phyloP scores from a whole-genome alignment of 2,329 filamentous ascomycete genomes.

The Parafenestella ontariensis region DNA sequence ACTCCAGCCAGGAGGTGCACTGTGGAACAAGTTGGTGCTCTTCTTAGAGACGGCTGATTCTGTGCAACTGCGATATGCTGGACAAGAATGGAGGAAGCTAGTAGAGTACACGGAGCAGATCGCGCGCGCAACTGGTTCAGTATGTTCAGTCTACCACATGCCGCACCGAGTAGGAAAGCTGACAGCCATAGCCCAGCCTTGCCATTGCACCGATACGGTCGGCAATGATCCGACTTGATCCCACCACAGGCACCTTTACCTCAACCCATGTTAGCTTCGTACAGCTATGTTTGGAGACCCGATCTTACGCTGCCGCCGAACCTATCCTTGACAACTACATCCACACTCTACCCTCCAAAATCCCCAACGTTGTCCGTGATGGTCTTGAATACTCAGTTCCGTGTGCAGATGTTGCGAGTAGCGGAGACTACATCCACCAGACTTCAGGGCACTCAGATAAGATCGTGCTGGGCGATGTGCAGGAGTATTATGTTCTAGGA shows the following conservation, averaged over 20 bases:
- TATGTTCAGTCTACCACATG: slow-evolving; percentile 24
- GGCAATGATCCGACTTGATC: slow-evolving; percentile 72
- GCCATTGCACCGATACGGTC: slow-evolving; percentile 51
- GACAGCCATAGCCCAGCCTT: slow-evolving; percentile 37
- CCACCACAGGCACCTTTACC: slow-evolving; percentile 70
- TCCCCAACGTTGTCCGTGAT: slow-evolving; percentile 37
- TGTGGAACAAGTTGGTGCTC: slow-evolving; percentile 59
- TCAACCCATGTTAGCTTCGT: slow-evolving; percentile 66
- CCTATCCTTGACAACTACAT: slow-evolving; percentile 70
- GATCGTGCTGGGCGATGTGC: slow-evolving; percentile 61
- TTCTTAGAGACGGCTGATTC: slow-evolving; percentile 61
- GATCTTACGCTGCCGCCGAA: slow-evolving; percentile 62
- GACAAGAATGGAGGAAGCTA: slow-evolving; percentile 55
- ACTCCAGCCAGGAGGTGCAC: slow-evolving; percentile 51
- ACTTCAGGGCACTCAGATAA: slow-evolving; percentile 64
- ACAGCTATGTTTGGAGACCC: slow-evolving; percentile 63
- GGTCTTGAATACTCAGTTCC: slow-evolving; percentile 48
- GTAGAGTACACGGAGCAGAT: slow-evolving; percentile 50
- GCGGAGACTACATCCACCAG: slow-evolving; percentile 66
- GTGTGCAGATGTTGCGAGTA: slow-evolving; percentile 52
- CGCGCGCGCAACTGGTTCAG: slow-evolving; percentile 38
- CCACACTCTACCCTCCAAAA: slow-evolving; percentile 65
- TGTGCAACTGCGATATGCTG: slow-evolving; percentile 62
- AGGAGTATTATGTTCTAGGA: slow-evolving; percentile 61
- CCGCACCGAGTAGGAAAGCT: background rate